phyloP scores from a whole-genome alignment of 176 grass and related monocot genomes.

The Elymus sibiricus region DNA sequence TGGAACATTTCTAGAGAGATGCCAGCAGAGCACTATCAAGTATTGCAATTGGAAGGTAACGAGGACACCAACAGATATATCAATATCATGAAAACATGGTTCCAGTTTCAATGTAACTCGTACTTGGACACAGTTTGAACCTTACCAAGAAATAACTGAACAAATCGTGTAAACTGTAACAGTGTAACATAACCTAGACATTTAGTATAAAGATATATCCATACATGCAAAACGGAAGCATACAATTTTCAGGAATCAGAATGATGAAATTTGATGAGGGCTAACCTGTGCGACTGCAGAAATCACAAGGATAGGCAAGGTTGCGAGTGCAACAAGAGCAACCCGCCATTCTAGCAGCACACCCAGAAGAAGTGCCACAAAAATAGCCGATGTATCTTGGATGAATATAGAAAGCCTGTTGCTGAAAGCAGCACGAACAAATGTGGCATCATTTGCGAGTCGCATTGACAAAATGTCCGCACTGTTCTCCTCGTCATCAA shows the following conservation, averaged over 20 bases:
- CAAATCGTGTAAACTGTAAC: background rate
- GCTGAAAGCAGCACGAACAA: conserved; percentile 95
- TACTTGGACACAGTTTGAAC: background rate
- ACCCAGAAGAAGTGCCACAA: conserved; percentile 92
- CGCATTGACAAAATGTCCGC: conserved; percentile 88
- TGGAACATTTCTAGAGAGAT: background rate
- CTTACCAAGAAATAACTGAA: background rate
- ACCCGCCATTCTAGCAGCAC: conserved; percentile 89
- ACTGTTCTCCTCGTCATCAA: conserved; percentile 96
- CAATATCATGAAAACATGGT: background rate
- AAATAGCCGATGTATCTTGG: conserved; percentile 78
- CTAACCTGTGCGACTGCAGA: conserved; percentile 94
- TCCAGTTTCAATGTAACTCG: background rate
- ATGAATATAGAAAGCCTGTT: conserved; percentile 96
- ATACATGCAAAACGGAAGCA: background rate
- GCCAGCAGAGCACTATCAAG: background rate
- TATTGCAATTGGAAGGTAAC: background rate
- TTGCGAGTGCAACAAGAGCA: conserved; percentile 88
- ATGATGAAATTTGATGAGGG: conserved; percentile 10
- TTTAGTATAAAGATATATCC: background rate
- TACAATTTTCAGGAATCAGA: background rate
- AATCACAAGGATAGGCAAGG: conserved; percentile 71
- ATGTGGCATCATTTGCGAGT: conserved; percentile 94
- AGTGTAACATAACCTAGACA: background rate
- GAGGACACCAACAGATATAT: background rate